phyloP scores from a whole-genome alignment of 2,329 filamentous ascomycete genomes.

The Clonostachys chloroleuca region DNA sequence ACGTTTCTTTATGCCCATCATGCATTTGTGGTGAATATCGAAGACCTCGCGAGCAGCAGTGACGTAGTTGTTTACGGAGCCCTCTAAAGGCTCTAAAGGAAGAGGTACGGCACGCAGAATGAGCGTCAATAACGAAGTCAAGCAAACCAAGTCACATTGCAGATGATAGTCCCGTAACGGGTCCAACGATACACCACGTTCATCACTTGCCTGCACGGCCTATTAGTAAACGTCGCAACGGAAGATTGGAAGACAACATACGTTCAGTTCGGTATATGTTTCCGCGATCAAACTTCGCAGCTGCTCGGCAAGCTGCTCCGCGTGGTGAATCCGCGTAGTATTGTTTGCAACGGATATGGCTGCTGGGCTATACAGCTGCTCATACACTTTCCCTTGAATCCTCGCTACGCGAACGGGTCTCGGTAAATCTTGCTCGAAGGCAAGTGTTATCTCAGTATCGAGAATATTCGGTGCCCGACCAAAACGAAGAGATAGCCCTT shows the following conservation, averaged over 20 bases:
- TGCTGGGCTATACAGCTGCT: constrained; percentile 23
- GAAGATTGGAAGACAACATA: too few relatives aligned
- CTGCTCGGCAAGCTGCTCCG: too few relatives aligned
- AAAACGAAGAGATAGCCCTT: constrained; percentile 25
- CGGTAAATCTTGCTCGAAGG: constrained; percentile 6
- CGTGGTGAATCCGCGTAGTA: too few relatives aligned
- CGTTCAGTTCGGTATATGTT: too few relatives aligned
- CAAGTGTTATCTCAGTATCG: constrained; percentile 20
- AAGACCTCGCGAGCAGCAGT: constrained; percentile 22
- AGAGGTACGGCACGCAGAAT: constrained; percentile 20
- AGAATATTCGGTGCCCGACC: constrained; percentile 23
- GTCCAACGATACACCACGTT: constrained; percentile 4
- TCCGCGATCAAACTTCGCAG: too few relatives aligned
- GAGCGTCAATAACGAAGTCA: constrained; percentile 23
- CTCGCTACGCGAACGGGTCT: constrained; percentile 9
- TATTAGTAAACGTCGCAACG: background rate
- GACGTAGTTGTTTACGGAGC: constrained; percentile 15
- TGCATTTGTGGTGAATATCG: constrained; percentile 25
- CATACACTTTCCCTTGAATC: constrained; percentile 23
- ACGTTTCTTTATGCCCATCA: constrained; percentile 13
- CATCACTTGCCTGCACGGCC: background rate
- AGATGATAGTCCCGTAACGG: constrained; percentile 19
- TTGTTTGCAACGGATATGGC: too few relatives aligned
- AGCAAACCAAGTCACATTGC: constrained; percentile 23
- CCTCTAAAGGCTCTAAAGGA: background rate